Conservation (phyloP, 164 flowering plant species). For the Dillenia turbinata region DNA sequence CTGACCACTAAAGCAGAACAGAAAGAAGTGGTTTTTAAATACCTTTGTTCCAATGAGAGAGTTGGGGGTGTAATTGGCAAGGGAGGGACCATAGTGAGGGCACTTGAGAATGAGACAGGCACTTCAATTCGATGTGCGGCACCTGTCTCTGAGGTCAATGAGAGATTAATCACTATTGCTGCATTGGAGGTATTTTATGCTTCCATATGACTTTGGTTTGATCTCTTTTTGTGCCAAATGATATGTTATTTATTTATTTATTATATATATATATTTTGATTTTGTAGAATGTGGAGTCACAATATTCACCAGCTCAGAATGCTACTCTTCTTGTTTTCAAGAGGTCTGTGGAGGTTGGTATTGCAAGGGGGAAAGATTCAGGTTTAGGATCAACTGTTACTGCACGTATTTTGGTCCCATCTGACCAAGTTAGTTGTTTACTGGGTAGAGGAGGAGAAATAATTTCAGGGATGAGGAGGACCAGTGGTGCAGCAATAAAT, state of each 20-base stretch:
- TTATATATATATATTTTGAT: conserved; percentile 9
- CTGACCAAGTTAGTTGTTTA: conserved; percentile 75
- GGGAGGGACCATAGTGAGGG: conserved; percentile 62
- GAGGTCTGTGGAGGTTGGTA: conserved; percentile 51
- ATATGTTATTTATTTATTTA: no score
- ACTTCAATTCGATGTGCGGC: conserved; percentile 58
- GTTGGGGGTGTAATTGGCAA: conserved; percentile 88
- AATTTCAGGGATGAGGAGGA: conserved; percentile 70
- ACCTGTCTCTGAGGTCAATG: conserved; percentile 54
- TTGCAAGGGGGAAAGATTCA: conserved; percentile 45
- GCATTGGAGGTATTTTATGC: conserved; percentile 67
- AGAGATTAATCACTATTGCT: conserved; percentile 64
- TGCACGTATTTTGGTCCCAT: conserved; percentile 59
- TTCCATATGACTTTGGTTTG: conserved; percentile 1
- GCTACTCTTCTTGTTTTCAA: conserved; percentile 61
- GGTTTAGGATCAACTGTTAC: conserved; percentile 37
- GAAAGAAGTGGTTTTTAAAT: conserved; percentile 56
- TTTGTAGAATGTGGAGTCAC: conserved; percentile 49
- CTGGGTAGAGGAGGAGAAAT: conserved; percentile 84
- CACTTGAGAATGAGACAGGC: conserved; percentile 73
- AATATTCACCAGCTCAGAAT: conserved; percentile 69
- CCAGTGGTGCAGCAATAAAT: conserved; percentile 55
- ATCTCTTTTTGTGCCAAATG: conserved; percentile 4
- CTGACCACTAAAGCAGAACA: conserved; percentile 21
- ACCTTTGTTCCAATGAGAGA: conserved; percentile 59